Conservation (phyloP, 495 filamentous ascomycete species). For the Talaromyces proteolyticus region DNA sequence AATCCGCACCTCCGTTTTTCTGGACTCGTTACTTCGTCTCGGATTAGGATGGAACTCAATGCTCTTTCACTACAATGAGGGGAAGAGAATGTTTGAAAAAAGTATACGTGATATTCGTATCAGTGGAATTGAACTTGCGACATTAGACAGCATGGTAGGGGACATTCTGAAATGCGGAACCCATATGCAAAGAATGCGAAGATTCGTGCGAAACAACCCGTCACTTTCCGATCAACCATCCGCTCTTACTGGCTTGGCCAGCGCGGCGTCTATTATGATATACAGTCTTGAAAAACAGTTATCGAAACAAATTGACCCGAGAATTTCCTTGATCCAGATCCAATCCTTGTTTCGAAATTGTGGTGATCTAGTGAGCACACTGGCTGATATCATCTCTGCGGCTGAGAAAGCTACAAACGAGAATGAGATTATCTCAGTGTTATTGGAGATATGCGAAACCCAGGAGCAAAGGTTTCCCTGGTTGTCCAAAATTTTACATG, state of each 20-base stretch:
- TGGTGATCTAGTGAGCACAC: conserved; percentile 53
- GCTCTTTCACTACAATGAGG: conserved; percentile 64
- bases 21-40: conserved; percentile 60
- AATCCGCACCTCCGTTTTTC: conserved; percentile 41
- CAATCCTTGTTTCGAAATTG: conserved; percentile 59
- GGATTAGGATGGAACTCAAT: conserved; percentile 77
- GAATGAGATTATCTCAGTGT: conserved; percentile 59
- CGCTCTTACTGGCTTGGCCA: conserved; percentile 29
- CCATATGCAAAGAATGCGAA: conserved; percentile 54
- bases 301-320: conserved; percentile 13
- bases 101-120: conserved; percentile 50
- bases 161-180: conserved; percentile 63
- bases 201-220: conserved; percentile 45
- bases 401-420: conserved; percentile 52
- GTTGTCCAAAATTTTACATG: conserved; percentile 56
- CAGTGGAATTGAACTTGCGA: conserved; percentile 59
- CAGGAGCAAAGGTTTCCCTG: conserved; percentile 57
- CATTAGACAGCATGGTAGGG: conserved; percentile 50
- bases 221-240: conserved; percentile 22
- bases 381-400: conserved; percentile 53
- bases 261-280: conserved; percentile 25
- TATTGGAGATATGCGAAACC: conserved; percentile 58
- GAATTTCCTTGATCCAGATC: conserved; percentile 54
- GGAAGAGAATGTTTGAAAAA: conserved; percentile 51
- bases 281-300: conserved; percentile 34